Conservation (phyloP, 2,329 filamentous ascomycete genomes). For the Aspergillus eucalypticola region DNA sequence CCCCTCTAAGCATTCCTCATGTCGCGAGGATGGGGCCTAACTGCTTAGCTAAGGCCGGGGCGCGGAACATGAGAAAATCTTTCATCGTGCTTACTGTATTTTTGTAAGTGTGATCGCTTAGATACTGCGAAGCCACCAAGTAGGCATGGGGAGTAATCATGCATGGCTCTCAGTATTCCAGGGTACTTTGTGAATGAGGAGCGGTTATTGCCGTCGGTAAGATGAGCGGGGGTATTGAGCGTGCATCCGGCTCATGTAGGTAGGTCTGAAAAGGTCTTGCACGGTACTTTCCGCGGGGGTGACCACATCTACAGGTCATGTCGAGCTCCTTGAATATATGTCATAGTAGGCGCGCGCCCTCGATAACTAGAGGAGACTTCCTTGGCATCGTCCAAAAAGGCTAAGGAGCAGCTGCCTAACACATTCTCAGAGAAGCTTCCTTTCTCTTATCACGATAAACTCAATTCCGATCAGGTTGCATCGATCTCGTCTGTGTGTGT, state of each 20-base stretch:
- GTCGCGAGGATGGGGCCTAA: not conserved
- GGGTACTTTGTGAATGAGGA: not conserved
- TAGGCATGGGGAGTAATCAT: not conserved
- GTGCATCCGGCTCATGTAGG: conserved; percentile 1
- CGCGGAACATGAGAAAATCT: not conserved
- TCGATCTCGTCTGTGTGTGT: not conserved
- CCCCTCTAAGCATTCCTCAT: conserved; percentile 1
- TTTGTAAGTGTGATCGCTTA: not conserved
- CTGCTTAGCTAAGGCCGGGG: not conserved
- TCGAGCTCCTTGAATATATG: not conserved
- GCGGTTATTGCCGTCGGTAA: not conserved
- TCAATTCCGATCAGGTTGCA: not conserved
- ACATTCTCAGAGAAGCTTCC: not conserved
- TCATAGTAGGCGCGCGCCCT: not conserved
- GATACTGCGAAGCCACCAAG: not conserved
- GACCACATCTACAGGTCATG: not conserved
- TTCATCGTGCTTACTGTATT: not conserved
- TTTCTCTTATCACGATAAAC: not conserved
- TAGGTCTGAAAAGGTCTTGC: not conserved
- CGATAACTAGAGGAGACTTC: not conserved
- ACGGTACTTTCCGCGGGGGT: not conserved
- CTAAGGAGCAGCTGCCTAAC: not conserved
- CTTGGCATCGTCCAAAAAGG: not conserved
- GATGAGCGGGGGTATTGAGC: not conserved
- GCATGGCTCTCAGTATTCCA: not conserved